phyloP scores from a whole-genome alignment of 768 basidiomycete species.

The Peribolospora baueri region DNA sequence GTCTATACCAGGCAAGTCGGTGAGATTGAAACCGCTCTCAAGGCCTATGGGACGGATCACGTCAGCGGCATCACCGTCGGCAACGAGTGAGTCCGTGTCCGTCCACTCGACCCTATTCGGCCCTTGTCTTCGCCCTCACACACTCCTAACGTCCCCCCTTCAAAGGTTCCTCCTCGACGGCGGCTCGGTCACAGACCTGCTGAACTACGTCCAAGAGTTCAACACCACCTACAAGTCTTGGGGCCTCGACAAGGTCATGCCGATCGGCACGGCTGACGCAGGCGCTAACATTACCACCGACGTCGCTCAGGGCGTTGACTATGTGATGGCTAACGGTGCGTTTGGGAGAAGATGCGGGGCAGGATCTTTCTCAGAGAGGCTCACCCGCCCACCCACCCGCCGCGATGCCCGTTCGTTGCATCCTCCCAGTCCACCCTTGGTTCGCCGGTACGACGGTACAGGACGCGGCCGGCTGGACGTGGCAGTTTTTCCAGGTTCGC shows the following conservation, averaged over 20 bases:
- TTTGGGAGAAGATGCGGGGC: too few relatives aligned
- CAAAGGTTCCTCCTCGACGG: conserved; percentile 1
- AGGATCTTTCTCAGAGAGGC: too few relatives aligned
- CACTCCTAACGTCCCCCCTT: background rate
- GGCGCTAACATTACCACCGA: conserved; percentile 17
- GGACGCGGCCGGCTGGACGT: conserved; percentile 56
- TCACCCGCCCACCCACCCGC: too few relatives aligned
- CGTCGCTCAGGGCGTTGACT: conserved; percentile 39
- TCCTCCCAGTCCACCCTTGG: conserved; percentile 41
- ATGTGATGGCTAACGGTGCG: conserved; percentile 34
- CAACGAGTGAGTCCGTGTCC: conserved; percentile 54
- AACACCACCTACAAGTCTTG: conserved; percentile 14
- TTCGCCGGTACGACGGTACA: conserved; percentile 55
- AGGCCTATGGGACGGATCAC: conserved; percentile 50
- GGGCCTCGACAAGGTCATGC: conserved; percentile 17
- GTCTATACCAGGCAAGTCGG: conserved; percentile 53
- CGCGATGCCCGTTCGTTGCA: background rate
- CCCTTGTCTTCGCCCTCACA: background rate
- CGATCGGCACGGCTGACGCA: conserved; percentile 23
- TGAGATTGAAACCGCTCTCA: conserved; percentile 33
- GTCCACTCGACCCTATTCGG: conserved; percentile 9
- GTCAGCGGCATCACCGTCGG: conserved; percentile 69
- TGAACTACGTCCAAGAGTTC: conserved; percentile 15
- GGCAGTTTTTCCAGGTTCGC: conserved; percentile 43
- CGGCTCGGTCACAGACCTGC: conserved; percentile 11